phyloP scores from a whole-genome alignment of 192 early-diverging fungal genomes.

The Martensiomyces pterosporus region DNA sequence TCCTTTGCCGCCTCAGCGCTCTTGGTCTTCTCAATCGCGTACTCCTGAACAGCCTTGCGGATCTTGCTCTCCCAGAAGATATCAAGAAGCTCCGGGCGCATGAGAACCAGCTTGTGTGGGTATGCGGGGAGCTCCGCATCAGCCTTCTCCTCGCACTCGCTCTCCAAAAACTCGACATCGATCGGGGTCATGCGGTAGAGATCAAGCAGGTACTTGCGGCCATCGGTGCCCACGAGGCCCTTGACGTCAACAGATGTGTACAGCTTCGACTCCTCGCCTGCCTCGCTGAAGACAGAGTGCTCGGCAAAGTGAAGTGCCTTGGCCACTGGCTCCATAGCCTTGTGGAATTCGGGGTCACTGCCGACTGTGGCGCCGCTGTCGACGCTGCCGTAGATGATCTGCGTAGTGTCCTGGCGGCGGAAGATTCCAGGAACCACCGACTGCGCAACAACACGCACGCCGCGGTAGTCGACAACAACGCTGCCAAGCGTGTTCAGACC shows the following conservation, averaged over 20 bases:
- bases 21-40: constrained; percentile 33
- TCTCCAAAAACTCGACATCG: constrained; percentile 85
- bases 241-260: constrained; percentile 87
- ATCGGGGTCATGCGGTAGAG: constrained; percentile 87
- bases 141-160: constrained; percentile 54
- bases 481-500: constrained; percentile 88
- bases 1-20: constrained; percentile 22
- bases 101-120: constrained; percentile 78
- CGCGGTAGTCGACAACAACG: constrained; percentile 89
- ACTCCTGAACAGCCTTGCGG: constrained; percentile 54
- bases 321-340: constrained; percentile 63
- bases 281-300: constrained; percentile 70
- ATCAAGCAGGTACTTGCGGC: constrained; percentile 88
- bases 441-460: constrained; percentile 88
- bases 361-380: constrained; percentile 77
- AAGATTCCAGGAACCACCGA: constrained; percentile 87
- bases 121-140: constrained; percentile 59
- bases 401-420: constrained; percentile 65
- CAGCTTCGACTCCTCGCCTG: constrained; percentile 60
- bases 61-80: constrained; percentile 80
- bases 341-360: constrained; percentile 71
- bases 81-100: constrained; percentile 84
- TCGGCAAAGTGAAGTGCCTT: constrained; percentile 74
- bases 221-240: constrained; percentile 88
- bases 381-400: constrained; percentile 87